These are phyloP conservation scores for Trypanosoma platydactyli DNA, from an alignment of 208 protist genomes.

Conservation along the genomic window DNA sequence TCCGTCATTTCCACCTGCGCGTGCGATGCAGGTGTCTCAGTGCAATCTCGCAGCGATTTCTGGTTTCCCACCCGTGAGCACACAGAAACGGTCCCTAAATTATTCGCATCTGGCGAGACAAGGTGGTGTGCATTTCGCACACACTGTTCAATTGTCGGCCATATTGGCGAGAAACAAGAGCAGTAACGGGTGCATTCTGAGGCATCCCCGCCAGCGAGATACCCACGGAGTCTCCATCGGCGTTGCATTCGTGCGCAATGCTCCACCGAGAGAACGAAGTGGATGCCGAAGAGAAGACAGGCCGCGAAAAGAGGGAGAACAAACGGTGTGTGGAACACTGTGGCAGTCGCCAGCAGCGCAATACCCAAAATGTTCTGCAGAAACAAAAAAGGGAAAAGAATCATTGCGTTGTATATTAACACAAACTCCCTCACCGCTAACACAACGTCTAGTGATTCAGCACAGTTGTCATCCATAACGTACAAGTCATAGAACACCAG, in stretches of 20 bases:
- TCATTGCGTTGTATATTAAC: slow-evolving; percentile 47
- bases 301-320: slow-evolving; percentile 48
- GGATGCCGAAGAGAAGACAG: slow-evolving; percentile 39
- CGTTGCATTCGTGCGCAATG: slow-evolving; percentile 42
- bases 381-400: slow-evolving; percentile 54
- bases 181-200: slow-evolving; percentile 3
- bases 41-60: neutral
- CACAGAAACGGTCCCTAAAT: neutral
- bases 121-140: neutral
- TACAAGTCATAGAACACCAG: slow-evolving; percentile 64
- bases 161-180: slow-evolving; percentile 34
- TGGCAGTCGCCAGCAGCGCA: slow-evolving; percentile 48
- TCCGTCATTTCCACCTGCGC: neutral
- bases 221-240: slow-evolving; percentile 32
- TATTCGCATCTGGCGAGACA: neutral
- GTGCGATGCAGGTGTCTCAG: too few species aligned
- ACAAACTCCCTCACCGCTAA: slow-evolving; percentile 36
- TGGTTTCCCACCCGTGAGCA: neutral
- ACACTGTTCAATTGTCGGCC: slow-evolving; percentile 13
- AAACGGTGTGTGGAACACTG: slow-evolving; percentile 61
- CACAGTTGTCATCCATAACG: slow-evolving; percentile 17
- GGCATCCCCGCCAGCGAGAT: neutral
- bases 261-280: slow-evolving; percentile 34
- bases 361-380: slow-evolving; percentile 56
- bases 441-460: neutral